Base-by-base conservation (phyloP, 257 asterid species). In the Craterostigma plantagineum region DNA sequence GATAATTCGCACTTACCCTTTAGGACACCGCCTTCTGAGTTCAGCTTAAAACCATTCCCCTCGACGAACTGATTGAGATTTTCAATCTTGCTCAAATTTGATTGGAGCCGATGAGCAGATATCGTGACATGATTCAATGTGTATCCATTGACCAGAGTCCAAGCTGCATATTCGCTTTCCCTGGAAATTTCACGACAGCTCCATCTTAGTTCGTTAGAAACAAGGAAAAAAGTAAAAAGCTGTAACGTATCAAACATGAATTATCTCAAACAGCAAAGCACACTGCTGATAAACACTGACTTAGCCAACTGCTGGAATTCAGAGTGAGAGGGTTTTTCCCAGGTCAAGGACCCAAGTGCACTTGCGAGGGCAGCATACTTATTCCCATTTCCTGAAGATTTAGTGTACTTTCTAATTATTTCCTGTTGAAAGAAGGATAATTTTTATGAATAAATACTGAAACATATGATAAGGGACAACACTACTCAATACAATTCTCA, bases 91-190 rank as follows among this genome's bases (percentile, higher is more conserved):
- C 58, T 67, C 52, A 82, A 59, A 50, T 67, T 64, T 40, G 98
- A 90, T 57, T 64, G 70, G 60, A 90, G 81, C 41, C 63, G 79
- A 56, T 90, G 98, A 43, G 74, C 62, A 49, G 98, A 76, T 62
- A 90, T 73, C 8, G 95, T 79, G 37, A 75, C 86, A 45, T 90
- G 95, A 60, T 90, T 90, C 49, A 79, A 33, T 1, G 92, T 59
- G 48, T 82, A 87, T 36, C 98, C 98, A 52, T 87, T 82, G 16
- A 87, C 95, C 45, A 87, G 80, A 45, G 95, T 76, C 98, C 98
- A 87, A 35, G 95, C 95, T 16, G 95, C 98, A 66, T 82, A 82
- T 57, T 87, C 95, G 52, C 95, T 87, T 66, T 87, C 98, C 79
- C 98, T 87, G 63, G 33, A 60, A 39, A 53, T 53, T 56, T 8